Percentiles rank a stretch among this genome's conserved stretches.
phyloP scores from a whole-genome alignment of 148 eudicot species.

The Nyssa sinensis region DNA sequence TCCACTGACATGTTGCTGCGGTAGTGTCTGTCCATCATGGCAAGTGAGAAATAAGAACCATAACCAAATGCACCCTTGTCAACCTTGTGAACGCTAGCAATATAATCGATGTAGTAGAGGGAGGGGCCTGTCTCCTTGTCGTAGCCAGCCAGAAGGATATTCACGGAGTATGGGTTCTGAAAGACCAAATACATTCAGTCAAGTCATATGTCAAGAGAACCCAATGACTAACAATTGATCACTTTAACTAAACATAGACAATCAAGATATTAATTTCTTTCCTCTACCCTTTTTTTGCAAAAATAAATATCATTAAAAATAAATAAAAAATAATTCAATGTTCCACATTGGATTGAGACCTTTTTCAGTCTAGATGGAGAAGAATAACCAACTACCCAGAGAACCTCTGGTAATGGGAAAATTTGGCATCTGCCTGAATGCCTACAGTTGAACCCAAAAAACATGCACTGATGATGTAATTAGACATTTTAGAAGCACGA shows the following conservation, averaged over 20 bases:
- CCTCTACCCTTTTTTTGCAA: background rate
- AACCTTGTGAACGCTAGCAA: constrained; percentile 85
- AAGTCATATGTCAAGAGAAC: background rate
- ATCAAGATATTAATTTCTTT: too few relatives aligned
- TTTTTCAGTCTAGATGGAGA: background rate
- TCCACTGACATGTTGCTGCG: constrained; percentile 66
- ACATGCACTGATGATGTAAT: too few relatives aligned
- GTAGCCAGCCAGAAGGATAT: constrained; percentile 75
- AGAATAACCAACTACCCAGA: background rate
- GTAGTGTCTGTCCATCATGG: constrained; percentile 91
- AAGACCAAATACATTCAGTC: constrained; percentile 13
- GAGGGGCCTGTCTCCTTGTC: constrained; percentile 86
- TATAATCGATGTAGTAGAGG: constrained; percentile 75
- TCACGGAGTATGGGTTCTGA: constrained; percentile 83
- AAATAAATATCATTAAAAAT: too few relatives aligned
- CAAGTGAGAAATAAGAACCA: constrained; percentile 72
- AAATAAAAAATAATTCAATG: too few relatives aligned
- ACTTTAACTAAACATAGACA: background rate
- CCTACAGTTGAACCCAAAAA: background rate
- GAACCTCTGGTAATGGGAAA: background rate
- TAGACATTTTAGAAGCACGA: too few relatives aligned
- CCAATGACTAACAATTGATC: background rate
- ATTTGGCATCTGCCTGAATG: too few relatives aligned
- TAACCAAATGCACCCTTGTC: constrained; percentile 88
- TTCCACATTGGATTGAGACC: background rate